Percentiles rank a stretch among this genome's conserved stretches.
These are phyloP conservation scores for Whalleya microplaca DNA, from an alignment of 2,329 filamentous ascomycete species.

Conservation along the genomic window DNA sequence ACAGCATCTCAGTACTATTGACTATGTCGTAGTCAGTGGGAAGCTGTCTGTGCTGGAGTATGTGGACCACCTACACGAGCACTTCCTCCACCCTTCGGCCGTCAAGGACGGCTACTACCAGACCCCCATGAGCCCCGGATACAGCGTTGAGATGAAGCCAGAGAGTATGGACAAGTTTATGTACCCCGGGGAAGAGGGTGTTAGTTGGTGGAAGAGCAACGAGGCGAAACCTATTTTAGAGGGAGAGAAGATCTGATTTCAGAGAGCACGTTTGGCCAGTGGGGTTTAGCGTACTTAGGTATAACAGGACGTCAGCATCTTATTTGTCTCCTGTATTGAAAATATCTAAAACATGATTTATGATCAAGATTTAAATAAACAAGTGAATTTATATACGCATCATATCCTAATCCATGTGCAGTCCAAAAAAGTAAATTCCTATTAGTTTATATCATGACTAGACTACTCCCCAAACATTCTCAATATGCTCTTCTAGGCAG, in stretches of 20 bases:
- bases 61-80: slow-evolving; percentile 91
- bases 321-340: too few relatives aligned
- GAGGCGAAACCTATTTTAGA: slow-evolving; percentile 78
- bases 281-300: too few relatives aligned
- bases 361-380: too few relatives aligned
- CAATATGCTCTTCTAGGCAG: too few relatives aligned
- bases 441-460: too few relatives aligned
- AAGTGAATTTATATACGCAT: too few relatives aligned
- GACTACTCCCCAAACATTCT: too few relatives aligned
- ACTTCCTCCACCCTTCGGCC: slow-evolving; percentile 80
- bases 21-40: slow-evolving; percentile 85
- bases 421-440: too few relatives aligned
- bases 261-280: not conserved
- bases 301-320: not conserved
- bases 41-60: slow-evolving; percentile 86
- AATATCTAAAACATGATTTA: too few relatives aligned
- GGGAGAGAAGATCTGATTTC: slow-evolving; percentile 54
- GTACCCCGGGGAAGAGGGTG: slow-evolving; percentile 76
- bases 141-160: slow-evolving; percentile 92
- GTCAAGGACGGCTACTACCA: slow-evolving; percentile 88
- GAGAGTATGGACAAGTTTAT: slow-evolving; percentile 81
- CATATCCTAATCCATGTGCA: too few relatives aligned
- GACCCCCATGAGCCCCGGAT: slow-evolving; percentile 80
- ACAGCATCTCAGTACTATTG: slow-evolving; percentile 88
- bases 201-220: slow-evolving; percentile 84